Evolutionary conservation across 2,329 filamentous ascomycete genomes (phyloP).

Genomic region (Cercospora citrullina): DNA sequence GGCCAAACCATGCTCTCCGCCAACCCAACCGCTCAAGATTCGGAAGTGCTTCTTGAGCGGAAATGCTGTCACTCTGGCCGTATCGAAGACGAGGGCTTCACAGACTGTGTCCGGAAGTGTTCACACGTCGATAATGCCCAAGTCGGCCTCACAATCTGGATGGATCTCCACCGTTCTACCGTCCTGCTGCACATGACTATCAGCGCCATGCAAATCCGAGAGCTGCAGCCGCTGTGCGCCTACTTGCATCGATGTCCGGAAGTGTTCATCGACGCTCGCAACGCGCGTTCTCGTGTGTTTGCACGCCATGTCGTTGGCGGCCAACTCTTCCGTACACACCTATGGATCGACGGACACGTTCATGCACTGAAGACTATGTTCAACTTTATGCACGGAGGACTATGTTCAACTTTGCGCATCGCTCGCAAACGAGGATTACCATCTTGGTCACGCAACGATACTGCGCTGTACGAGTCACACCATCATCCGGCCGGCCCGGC

Average conservation of each 20-base stretch:
- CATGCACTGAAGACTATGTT: not conserved
- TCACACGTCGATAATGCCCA: conserved; percentile 9
- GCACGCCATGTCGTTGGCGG: not conserved
- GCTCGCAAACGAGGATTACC: not conserved
- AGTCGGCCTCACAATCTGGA: not conserved
- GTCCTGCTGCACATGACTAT: not conserved
- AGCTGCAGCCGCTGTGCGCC: not conserved
- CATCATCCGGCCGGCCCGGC: not conserved
- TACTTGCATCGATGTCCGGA: conserved; percentile 17
- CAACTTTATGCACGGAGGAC: not conserved
- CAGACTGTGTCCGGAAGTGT: conserved; percentile 22
- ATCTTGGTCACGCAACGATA: not conserved
- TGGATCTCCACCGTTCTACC: not conserved
- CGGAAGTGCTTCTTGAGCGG: conserved; percentile 10
- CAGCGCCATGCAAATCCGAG: not conserved
- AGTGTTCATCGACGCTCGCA: conserved; percentile 16
- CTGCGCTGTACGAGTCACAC: not conserved
- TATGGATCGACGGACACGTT: not conserved
- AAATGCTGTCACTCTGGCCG: not conserved
- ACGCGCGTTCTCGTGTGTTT: not conserved
- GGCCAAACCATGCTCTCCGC: not conserved
- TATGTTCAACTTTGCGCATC: not conserved
- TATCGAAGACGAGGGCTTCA: not conserved
- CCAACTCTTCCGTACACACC: not conserved
- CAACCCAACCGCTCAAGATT: not conserved